These are phyloP conservation scores for Teratosphaeriaceae sp. DNA, from an alignment of 2,329 filamentous ascomycete genomes.

Conservation along the genomic window DNA sequence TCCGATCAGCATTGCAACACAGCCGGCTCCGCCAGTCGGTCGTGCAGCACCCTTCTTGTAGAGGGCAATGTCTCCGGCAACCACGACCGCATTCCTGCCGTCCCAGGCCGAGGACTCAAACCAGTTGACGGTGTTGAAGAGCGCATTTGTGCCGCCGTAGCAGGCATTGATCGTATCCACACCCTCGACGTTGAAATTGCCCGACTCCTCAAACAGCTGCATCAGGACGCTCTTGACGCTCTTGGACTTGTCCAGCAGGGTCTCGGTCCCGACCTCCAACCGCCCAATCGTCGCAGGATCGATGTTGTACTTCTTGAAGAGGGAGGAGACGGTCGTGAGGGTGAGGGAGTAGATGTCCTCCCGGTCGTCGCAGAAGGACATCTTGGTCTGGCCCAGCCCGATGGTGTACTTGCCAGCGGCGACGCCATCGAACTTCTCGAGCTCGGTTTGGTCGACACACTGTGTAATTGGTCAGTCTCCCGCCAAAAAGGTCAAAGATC, in stretches of 20 bases:
- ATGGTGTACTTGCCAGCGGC: constrained; percentile 48
- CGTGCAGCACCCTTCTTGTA: constrained; percentile 50
- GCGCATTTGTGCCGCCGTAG: constrained; percentile 49
- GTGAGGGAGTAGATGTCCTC: constrained; percentile 51
- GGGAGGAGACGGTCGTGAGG: constrained; percentile 46
- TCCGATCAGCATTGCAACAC: constrained; percentile 48
- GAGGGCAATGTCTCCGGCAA: constrained; percentile 47
- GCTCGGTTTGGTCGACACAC: constrained; percentile 48
- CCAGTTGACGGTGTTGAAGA: constrained; percentile 50
- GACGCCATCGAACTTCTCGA: constrained; percentile 51
- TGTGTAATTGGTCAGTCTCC: constrained; percentile 22
- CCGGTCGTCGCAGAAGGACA: constrained; percentile 50
- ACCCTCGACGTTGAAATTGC: constrained; percentile 49
- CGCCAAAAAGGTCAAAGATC: too few species aligned
- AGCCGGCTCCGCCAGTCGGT: constrained; percentile 47
- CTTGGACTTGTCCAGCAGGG: constrained; percentile 50
- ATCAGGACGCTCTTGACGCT: constrained; percentile 50
- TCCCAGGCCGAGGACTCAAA: constrained; percentile 49
- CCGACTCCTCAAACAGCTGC: constrained; percentile 46
- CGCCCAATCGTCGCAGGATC: constrained; percentile 46
- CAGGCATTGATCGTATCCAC: constrained; percentile 49
- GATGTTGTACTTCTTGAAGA: constrained; percentile 47
- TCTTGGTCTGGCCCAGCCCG: constrained; percentile 49
- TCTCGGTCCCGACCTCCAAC: constrained; percentile 49
- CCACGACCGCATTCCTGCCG: constrained; percentile 46